phyloP scores from a whole-genome alignment of 228 moss, liverwort and hornwort genomes.

The Sphagnum magellanicum region DNA sequence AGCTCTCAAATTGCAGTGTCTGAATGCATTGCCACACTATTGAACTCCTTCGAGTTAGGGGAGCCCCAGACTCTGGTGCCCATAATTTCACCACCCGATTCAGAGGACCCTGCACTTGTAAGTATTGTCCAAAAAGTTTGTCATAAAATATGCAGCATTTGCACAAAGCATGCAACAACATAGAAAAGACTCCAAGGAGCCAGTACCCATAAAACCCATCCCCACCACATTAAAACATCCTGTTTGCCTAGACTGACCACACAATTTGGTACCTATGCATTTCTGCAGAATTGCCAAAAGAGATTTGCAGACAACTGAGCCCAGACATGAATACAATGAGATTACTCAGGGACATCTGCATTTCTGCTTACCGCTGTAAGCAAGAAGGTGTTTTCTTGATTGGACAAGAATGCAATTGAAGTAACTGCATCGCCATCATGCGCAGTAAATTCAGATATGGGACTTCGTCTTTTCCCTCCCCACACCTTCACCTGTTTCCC shows the following conservation, averaged over 20 bases:
- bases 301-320: not conserved
- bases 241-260: too few species aligned
- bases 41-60: slow-evolving; percentile 23
- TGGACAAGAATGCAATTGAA: slow-evolving; percentile 41
- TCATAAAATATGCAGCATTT: too few species aligned
- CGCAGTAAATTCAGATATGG: slow-evolving; percentile 29
- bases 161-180: too few species aligned
- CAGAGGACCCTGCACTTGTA: slow-evolving; percentile 4
- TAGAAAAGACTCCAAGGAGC: too few species aligned
- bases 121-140: too few species aligned
- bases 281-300: too few species aligned
- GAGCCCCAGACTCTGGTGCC: slow-evolving; percentile 32
- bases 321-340: not conserved
- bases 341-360: too few species aligned
- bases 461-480: slow-evolving; percentile 43
- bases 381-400: slow-evolving; percentile 35
- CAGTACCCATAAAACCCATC: too few species aligned
- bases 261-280: too few species aligned
- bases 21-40: slow-evolving; percentile 43
- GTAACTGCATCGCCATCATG: slow-evolving; percentile 50
- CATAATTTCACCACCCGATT: slow-evolving; percentile 54
- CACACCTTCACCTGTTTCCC: slow-evolving; percentile 41
- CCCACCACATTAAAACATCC: too few species aligned
- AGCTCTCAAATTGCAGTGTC: slow-evolving; percentile 46
- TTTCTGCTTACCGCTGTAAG: slow-evolving; percentile 38